Evolutionary conservation across 1,284 basidiomycete species (phyloP), one percentile per base, ranked within the genome.

Genomic region (Rhodotorula sp.): DNA sequence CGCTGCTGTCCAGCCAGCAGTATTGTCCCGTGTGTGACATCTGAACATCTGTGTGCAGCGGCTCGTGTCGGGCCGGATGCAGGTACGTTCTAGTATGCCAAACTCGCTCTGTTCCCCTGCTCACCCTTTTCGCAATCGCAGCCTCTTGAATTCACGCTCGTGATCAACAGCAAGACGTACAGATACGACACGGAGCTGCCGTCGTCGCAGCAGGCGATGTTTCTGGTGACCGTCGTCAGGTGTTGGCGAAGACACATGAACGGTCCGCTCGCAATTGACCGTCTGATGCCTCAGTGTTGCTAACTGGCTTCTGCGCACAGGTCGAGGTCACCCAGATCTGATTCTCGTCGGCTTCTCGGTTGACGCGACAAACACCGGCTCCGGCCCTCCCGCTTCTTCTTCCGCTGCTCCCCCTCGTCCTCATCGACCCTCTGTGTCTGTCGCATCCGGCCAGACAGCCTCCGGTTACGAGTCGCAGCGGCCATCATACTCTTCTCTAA

Each of bases 131-230:
- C 15, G 16, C 16, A 0, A 7, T 2, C n/a, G 16, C 62, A 75
- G 69, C 73, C 73, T 1, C 71, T 75, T 62, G 71, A 75, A 31
- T 91, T 95, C 80, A 89, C 88, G 70, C 85, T 96, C 66, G 89
- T 89, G 1, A 85, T 96, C 70, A 87, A 89, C 60, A 62, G 59
- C 22, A 86, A 92, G 79, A 88, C 90, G 26, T 96, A 96, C 81
- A 85, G 84, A 77, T 96, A 92, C 92, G 85, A 88, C 76, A 90
- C 91, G 0, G 92, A 94, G 78, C 85, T 85, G 63, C 79, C 85
- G 4, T 67, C 67, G 47, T 79, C 79, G 22, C 91, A 94, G 72
- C 92, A 94, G 78, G 78, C 82, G 10, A 81, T 82, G 20, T 96
- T 96, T 79, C 80, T 95, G 56, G 83, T 85, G 51, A 83, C 88